A percentile compares a stretch with the other conserved stretches of the same genome.
These are phyloP conservation scores for Ceratocystis lukuohia DNA, from an alignment of 2,329 filamentous ascomycete species.

Conservation along the genomic window DNA sequence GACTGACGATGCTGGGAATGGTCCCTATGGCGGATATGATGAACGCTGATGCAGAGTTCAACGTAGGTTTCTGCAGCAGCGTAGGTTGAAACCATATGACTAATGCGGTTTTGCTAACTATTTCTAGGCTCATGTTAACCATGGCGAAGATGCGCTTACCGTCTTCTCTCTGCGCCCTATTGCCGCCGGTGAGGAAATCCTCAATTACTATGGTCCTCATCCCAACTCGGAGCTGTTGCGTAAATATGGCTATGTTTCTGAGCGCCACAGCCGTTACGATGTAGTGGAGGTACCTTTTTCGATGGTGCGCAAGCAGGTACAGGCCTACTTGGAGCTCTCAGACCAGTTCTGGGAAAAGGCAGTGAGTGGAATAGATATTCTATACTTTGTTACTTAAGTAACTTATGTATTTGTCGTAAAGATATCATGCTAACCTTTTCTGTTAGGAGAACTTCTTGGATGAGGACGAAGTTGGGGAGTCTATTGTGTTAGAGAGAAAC, in stretches of 20 bases:
- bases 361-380: constrained; percentile 26
- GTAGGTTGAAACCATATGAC: background rate
- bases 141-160: constrained; percentile 43
- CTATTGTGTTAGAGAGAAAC: constrained; percentile 53
- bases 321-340: constrained; percentile 29
- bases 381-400: background rate
- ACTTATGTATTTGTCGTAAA: background rate
- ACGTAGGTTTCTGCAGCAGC: constrained; percentile 29
- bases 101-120: constrained; percentile 10
- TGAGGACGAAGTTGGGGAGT: constrained; percentile 57
- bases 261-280: constrained; percentile 63
- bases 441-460: constrained; percentile 35
- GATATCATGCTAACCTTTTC: constrained; percentile 21
- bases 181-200: constrained; percentile 57
- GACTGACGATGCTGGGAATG: constrained; percentile 59
- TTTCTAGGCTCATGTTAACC: constrained; percentile 39
- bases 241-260: constrained; percentile 76
- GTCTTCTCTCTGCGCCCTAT: constrained; percentile 62
- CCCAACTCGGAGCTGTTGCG: constrained; percentile 71
- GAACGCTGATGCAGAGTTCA: constrained; percentile 80
- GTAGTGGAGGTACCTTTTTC: constrained; percentile 64
- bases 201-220: constrained; percentile 81
- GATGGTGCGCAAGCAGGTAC: constrained; percentile 38
- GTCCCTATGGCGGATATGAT: constrained; percentile 82
- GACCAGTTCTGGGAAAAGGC: constrained; percentile 31